Evolutionary conservation across 768 basidiomycete species (phyloP).

Genomic region (Lentinus brumalis): DNA sequence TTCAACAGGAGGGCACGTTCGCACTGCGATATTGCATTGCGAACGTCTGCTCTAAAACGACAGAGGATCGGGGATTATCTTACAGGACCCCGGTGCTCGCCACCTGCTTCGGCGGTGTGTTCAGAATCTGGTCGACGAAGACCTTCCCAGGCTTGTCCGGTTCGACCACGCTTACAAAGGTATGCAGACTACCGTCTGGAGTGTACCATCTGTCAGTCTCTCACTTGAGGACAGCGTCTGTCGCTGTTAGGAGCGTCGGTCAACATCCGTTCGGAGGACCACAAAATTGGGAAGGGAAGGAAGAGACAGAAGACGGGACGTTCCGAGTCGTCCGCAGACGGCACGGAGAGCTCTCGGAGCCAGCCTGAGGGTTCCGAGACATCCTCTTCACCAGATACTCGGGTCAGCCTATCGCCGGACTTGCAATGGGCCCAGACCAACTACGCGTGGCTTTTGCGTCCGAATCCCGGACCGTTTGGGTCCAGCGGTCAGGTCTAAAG

Average conservation of each 20-base stretch:
- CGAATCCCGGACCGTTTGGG: no score
- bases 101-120: conserved; percentile 62
- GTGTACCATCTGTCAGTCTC: no score
- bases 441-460: no score
- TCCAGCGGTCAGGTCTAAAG: no score
- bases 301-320: conserved; percentile 37
- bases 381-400: no score
- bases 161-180: conserved; percentile 69
- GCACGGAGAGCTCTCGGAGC: background rate
- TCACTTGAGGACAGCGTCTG: conserved; percentile 39
- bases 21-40: conserved; percentile 66
- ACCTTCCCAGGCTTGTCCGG: conserved; percentile 68
- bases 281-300: conserved; percentile 41
- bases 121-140: conserved; percentile 72
- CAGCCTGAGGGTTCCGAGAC: background rate
- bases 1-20: conserved; percentile 66
- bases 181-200: conserved; percentile 24
- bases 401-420: no score
- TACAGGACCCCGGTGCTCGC: conserved; percentile 48
- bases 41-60: conserved; percentile 44
- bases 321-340: background rate
- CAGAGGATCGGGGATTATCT: conserved; percentile 12
- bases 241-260: conserved; percentile 56
- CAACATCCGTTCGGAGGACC: conserved; percentile 7
- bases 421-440: no score